A percentile compares a stretch with the other conserved stretches of the same genome.
Conservation (phyloP, 1,139 yeast genomes). For the Magnusiomyces suaveolens region DNA sequence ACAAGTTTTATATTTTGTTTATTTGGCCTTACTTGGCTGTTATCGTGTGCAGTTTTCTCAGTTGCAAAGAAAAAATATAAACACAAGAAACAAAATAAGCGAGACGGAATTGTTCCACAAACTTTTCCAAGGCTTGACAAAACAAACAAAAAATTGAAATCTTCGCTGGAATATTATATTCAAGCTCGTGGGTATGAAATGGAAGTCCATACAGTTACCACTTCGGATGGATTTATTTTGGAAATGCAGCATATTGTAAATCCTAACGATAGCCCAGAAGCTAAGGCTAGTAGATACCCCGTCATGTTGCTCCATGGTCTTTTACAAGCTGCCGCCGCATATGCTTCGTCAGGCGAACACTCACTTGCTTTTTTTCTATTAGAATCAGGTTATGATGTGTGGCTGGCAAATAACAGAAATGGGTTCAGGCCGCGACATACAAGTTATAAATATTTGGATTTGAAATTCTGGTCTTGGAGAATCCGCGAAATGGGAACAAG, state of each 20-base stretch:
- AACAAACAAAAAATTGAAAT: constrained; percentile 32
- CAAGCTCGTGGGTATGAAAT: constrained; percentile 50
- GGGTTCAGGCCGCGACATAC: constrained; percentile 66
- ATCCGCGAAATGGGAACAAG: constrained; percentile 64
- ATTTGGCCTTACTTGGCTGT: constrained; percentile 15
- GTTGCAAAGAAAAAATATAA: constrained; percentile 9
- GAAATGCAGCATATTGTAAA: constrained; percentile 55
- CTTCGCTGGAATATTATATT: constrained; percentile 58
- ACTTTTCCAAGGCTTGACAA: constrained; percentile 17
- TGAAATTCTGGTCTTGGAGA: constrained; percentile 66
- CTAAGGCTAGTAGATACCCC: constrained; percentile 39
- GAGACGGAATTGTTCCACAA: constrained; percentile 13
- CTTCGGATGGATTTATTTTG: constrained; percentile 73
- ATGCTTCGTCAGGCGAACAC: constrained; percentile 63
- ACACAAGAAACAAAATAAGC: constrained; percentile 12
- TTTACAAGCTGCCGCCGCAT: constrained; percentile 79
- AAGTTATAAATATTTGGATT: constrained; percentile 38
- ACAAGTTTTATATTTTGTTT: constrained; percentile 14
- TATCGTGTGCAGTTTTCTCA: constrained; percentile 14
- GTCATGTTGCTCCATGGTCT: constrained; percentile 75
- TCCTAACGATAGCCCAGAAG: constrained; percentile 34
- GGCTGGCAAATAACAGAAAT: constrained; percentile 89
- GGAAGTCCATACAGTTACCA: constrained; percentile 49
- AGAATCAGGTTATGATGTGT: constrained; percentile 69
- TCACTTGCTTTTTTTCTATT: constrained; percentile 60